Percentiles rank a stretch among this genome's conserved stretches.
These are phyloP conservation scores for Cenchrus fungigraminus DNA, from an alignment of 176 grass and related monocot species.

Conservation along the genomic window DNA sequence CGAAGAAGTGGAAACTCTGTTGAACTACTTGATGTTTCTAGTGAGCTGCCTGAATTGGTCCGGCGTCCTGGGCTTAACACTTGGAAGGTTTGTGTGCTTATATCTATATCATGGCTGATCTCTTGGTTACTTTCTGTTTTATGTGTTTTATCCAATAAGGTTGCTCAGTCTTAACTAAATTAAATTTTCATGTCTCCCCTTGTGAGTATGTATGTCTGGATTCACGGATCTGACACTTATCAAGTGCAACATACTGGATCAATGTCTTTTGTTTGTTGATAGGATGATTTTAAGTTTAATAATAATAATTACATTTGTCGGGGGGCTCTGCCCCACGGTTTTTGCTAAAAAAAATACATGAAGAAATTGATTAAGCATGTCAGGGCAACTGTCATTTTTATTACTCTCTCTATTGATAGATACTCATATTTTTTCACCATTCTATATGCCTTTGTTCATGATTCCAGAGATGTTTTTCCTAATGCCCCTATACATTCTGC, in stretches of 20 bases:
- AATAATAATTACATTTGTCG: neutral
- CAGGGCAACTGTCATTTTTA: neutral
- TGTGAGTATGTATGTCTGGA: neutral
- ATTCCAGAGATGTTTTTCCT: neutral
- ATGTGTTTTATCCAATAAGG: slow-evolving; percentile 1
- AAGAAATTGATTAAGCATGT: neutral
- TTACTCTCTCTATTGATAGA: neutral
- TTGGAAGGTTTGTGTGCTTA: slow-evolving; percentile 79
- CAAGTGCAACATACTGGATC: neutral
- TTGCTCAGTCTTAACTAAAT: neutral
- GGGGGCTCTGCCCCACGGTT: too few relatives aligned
- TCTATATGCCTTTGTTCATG: neutral
- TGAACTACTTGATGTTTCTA: slow-evolving; percentile 88
- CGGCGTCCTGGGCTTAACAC: slow-evolving; percentile 70
- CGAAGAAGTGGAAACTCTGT: slow-evolving; percentile 75
- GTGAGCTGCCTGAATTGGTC: slow-evolving; percentile 71
- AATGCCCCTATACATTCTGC: neutral
- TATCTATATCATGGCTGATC: slow-evolving; percentile 21
- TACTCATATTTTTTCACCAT: neutral
- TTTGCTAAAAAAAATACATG: neutral
- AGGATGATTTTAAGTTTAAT: neutral
- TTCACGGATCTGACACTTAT: slow-evolving; percentile 11
- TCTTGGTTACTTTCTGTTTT: slow-evolving; percentile 10
- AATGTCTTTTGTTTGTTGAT: neutral
- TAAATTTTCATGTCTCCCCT: neutral